Base-by-base conservation (phyloP, 805 yeast species). In the Ogataea paraovalis region DNA sequence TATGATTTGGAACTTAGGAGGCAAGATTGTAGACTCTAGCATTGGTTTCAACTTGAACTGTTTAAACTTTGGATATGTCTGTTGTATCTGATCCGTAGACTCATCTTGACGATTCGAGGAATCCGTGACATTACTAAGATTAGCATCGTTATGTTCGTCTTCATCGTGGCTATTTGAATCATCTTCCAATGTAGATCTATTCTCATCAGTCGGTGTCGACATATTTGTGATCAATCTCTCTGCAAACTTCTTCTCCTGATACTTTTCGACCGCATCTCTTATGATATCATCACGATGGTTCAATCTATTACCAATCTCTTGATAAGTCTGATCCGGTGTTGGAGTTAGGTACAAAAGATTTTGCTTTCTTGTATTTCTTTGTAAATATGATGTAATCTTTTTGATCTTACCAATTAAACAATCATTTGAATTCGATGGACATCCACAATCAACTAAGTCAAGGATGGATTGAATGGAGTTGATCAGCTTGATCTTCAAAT, bases 381-480 rank as follows among this genome's bases (percentile, higher is more conserved):
- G 73, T 37, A 83, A 67, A 52, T 79, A 75, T 1, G 83, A 75
- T 2, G 83, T 77, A 20, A 79, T 79, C 56, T 82, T 83, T 58
- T 80, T 82, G 4, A 83, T 76, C 56, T 80, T 83, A 47, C 74
- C 69, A 10, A 85, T 66, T 20, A 75, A 68, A 65, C 92, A 85
- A 18, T 76, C 80, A 27, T 64, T 63, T 34, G 79, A 67, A 7
- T 67, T 65, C 48, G 87, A 77, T 1, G 78, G 80, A 67, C 95
- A 86, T 46, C 83, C 89, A 50, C 69, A 65, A 3, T 60, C 62
- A 18, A 78, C 77, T 46, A 80, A 74, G 48, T 80, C 76, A 41
- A 83, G 65, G 10, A 87, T 69, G 4, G 80, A 76, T 53, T 83
- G 89, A 21, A 85, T 71, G 6, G 86, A 79, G 22, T 80, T 73